These are phyloP conservation scores for Ceratonia siliqua DNA, from an alignment of 306 rosid species.

Conservation along the genomic window DNA sequence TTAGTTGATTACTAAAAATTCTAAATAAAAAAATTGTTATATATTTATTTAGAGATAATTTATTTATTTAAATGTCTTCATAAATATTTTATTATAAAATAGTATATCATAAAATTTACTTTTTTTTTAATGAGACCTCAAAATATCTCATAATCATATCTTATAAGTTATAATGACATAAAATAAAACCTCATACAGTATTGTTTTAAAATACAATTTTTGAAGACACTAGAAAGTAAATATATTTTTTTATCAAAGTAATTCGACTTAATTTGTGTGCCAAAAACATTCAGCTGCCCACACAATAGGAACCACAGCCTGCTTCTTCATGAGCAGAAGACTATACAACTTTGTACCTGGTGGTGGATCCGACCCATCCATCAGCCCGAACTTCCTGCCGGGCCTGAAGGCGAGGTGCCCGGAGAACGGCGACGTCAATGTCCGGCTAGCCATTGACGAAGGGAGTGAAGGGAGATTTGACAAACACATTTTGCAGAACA, in stretches of 20 bases:
- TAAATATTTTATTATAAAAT: too few species aligned
- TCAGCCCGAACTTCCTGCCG: slow-evolving; percentile 51
- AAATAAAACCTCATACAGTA: too few species aligned
- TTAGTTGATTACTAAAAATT: too few species aligned
- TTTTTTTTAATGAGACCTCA: too few species aligned
- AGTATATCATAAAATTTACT: too few species aligned
- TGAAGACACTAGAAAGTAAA: too few species aligned
- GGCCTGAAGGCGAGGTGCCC: slow-evolving; percentile 58
- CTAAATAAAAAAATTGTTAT: too few species aligned
- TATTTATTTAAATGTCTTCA: too few species aligned
- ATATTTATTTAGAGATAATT: too few species aligned
- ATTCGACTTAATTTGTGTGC: background rate
- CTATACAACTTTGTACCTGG: slow-evolving; percentile 65
- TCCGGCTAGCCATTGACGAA: slow-evolving; percentile 53
- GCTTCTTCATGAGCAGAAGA: slow-evolving; percentile 79
- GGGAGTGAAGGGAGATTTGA: slow-evolving; percentile 61
- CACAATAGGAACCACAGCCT: slow-evolving; percentile 91
- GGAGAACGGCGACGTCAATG: slow-evolving; percentile 49
- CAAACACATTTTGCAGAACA: slow-evolving; percentile 58
- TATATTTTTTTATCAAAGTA: background rate
- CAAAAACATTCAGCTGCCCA: slow-evolving; percentile 64
- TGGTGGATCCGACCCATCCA: slow-evolving; percentile 67
- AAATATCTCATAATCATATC: too few species aligned
- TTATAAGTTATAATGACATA: too few species aligned
- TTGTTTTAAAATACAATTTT: too few species aligned